Conservation (phyloP, 176 grass and related monocot species). For the Elaeis guineensis region DNA sequence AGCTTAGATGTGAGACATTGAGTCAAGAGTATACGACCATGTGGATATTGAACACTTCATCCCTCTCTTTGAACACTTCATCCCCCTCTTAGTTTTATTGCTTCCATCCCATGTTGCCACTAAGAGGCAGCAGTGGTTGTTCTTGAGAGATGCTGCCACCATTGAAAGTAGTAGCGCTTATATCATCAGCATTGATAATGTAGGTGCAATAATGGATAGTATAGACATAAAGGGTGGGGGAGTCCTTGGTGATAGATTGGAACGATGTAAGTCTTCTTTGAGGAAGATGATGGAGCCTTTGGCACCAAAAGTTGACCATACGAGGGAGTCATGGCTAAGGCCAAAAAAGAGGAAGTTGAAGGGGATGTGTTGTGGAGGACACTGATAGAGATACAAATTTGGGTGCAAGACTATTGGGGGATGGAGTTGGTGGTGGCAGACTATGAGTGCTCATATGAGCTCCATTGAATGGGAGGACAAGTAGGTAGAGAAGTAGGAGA, state of each 20-base stretch:
- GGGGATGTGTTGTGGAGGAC: background rate
- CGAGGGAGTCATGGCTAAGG: conserved; percentile 5
- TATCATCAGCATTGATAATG: background rate
- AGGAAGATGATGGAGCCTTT: conserved; percentile 46
- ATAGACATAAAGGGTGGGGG: conserved; percentile 33
- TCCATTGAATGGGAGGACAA: background rate
- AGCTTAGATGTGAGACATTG: no score
- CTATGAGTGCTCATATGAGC: conserved; percentile 10
- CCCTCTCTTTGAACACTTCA: no score
- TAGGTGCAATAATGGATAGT: conserved; percentile 32
- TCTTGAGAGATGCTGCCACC: no score
- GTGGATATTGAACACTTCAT: no score
- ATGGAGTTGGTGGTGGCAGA: conserved; percentile 20
- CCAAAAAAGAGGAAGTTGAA: no score
- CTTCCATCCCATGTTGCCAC: no score
- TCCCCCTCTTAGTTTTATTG: no score
- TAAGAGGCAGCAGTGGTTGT: no score
- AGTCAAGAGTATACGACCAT: no score
- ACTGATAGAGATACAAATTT: conserved; percentile 29
- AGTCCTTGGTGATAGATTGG: background rate
- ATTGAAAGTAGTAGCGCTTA: no score
- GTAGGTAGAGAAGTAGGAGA: background rate
- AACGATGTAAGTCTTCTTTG: conserved; percentile 38
- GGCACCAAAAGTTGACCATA: conserved; percentile 45
- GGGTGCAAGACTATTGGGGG: conserved; percentile 34